Conservation (phyloP, 345 rosid genomes). For the Raphanus raphanistrum region DNA sequence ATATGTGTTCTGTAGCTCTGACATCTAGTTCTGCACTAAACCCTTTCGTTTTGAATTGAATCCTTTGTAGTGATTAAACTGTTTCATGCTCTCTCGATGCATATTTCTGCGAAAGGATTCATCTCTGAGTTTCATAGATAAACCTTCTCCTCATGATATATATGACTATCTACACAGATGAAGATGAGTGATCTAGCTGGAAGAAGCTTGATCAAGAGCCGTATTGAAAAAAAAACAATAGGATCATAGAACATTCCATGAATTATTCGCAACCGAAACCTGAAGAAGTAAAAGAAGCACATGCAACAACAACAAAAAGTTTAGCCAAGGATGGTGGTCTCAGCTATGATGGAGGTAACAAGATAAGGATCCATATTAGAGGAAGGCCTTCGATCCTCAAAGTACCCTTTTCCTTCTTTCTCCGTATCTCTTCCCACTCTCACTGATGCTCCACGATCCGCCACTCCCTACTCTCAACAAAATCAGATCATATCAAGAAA, state of each 20-base stretch:
- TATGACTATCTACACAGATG: slow-evolving; percentile 56
- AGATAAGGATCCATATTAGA: slow-evolving; percentile 84
- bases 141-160: slow-evolving; percentile 52
- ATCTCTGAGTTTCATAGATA: slow-evolving; percentile 70
- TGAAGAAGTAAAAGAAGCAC: not conserved
- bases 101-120: slow-evolving; percentile 17
- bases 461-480: slow-evolving; percentile 60
- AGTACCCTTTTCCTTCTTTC: slow-evolving; percentile 71
- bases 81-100: not conserved
- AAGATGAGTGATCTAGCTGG: not conserved
- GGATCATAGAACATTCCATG: not conserved
- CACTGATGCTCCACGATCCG: slow-evolving; percentile 68
- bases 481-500: not conserved
- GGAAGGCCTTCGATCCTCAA: slow-evolving; percentile 79
- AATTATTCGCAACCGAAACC: not conserved
- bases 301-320: not conserved
- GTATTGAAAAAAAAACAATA: too few relatives aligned
- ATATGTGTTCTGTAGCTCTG: not conserved
- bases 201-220: not conserved
- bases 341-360: slow-evolving; percentile 58
- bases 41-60: not conserved
- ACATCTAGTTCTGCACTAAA: not conserved
- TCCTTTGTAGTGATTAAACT: not conserved
- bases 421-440: slow-evolving; percentile 73
- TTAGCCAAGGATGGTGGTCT: slow-evolving; percentile 32